Percentiles rank a stretch among this genome's conserved stretches.
These are phyloP conservation scores for Acanthamoeba divionensis DNA, from an alignment of 208 protist genomes.

Conservation along the genomic window DNA sequence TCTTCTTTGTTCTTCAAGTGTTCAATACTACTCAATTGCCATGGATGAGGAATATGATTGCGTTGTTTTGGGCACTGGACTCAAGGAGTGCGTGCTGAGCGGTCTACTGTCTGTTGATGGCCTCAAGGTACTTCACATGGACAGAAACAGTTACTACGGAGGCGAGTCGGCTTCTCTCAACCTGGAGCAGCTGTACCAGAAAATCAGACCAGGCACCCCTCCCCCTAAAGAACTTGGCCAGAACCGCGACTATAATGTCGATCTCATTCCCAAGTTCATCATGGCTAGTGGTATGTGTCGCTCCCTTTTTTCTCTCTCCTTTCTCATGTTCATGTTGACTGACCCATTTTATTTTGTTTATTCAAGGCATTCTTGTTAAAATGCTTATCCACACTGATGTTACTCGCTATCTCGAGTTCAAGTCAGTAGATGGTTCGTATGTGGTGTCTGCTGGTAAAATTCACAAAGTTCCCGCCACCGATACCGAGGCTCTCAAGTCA, in stretches of 20 bases:
- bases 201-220: conserved; percentile 78
- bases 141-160: conserved; percentile 99
- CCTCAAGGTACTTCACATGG: conserved; percentile 98
- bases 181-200: conserved; percentile 86
- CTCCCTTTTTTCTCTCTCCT: background rate
- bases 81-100: conserved; percentile 98
- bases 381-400: conserved; percentile 97
- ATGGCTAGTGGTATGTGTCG: conserved; percentile 90
- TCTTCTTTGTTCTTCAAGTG: too few relatives aligned
- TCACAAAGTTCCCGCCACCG: conserved; percentile 96
- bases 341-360: background rate
- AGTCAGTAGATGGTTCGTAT: conserved; percentile 95
- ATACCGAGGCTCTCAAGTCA: conserved; percentile 93
- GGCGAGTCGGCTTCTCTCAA: conserved; percentile 98
- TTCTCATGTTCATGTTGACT: background rate
- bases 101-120: conserved; percentile 91
- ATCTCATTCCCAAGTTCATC: conserved; percentile 99
- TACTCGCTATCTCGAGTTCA: conserved; percentile 98
- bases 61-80: conserved; percentile 98
- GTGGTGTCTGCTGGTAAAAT: conserved; percentile 92
- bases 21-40: too few relatives aligned
- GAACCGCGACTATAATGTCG: conserved; percentile 96
- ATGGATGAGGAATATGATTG: conserved; percentile 93
- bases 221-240: conserved; percentile 84
- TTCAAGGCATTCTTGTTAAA: conserved; percentile 89